A percentile compares a stretch with the other conserved stretches of the same genome.
These are phyloP conservation scores for Daldinia childiae DNA, from an alignment of 495 filamentous ascomycete genomes.

Conservation along the genomic window DNA sequence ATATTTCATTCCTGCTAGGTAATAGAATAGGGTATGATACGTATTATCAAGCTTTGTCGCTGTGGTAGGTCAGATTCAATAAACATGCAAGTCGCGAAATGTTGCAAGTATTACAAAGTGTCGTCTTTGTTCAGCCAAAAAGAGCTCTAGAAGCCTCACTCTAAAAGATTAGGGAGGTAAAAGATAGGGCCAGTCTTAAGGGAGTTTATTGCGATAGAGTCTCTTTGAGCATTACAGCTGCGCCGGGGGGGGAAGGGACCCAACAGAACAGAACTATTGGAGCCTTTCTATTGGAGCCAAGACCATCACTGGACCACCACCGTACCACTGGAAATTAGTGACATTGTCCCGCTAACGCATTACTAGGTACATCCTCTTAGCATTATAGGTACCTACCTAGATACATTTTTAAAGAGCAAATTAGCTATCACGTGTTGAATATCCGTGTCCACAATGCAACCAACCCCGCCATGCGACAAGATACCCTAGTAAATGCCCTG, in stretches of 20 bases:
- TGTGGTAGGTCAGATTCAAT: slow-evolving; percentile 12
- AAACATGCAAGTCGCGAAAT: slow-evolving; percentile 37
- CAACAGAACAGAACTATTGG: slow-evolving; percentile 30
- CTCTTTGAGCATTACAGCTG: not conserved
- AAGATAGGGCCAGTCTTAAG: slow-evolving; percentile 6
- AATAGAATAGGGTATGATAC: not conserved
- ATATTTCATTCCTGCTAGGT: slow-evolving; percentile 30
- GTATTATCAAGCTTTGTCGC: slow-evolving; percentile 14
- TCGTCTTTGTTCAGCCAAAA: slow-evolving; percentile 30
- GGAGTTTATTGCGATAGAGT: slow-evolving; percentile 29
- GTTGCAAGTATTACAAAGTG: slow-evolving; percentile 19
- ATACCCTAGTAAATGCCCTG: slow-evolving; percentile 12
- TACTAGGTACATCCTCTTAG: not conserved
- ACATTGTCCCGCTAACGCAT: slow-evolving; percentile 18
- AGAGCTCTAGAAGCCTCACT: slow-evolving; percentile 35
- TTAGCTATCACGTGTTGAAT: slow-evolving; percentile 35
- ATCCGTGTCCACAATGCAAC: slow-evolving; percentile 30
- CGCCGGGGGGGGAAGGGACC: not conserved
- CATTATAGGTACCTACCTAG: slow-evolving; percentile 4
- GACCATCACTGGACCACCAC: slow-evolving; percentile 19
- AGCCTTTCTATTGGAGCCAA: slow-evolving; percentile 35
- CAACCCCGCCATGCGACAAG: slow-evolving; percentile 31
- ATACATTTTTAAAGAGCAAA: slow-evolving; percentile 21
- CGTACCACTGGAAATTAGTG: slow-evolving; percentile 39
- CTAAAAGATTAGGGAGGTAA: not conserved